These are phyloP conservation scores for Termitomyces sp. DNA, from an alignment of 768 basidiomycete species.

Conservation along the genomic window DNA sequence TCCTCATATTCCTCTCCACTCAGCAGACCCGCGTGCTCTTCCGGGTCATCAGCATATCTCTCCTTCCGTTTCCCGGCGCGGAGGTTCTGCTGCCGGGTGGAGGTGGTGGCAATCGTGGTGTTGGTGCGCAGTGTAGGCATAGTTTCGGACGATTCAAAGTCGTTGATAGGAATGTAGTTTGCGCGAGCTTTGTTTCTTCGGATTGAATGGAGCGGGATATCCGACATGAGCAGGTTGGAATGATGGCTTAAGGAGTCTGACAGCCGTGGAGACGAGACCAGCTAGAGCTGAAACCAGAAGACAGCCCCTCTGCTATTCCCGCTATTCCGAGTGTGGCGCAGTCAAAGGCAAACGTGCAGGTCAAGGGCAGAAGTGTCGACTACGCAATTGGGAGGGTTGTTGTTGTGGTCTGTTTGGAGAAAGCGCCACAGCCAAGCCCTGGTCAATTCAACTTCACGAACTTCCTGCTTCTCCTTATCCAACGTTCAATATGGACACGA, in stretches of 20 bases:
- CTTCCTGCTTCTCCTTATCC: background rate
- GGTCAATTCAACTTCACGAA: background rate
- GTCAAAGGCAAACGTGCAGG: background rate
- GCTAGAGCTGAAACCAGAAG: background rate
- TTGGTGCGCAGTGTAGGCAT: conserved; percentile 21
- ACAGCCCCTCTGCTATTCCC: background rate
- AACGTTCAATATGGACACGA: conserved; percentile 28
- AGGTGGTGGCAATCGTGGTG: conserved; percentile 20
- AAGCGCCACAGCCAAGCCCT: background rate
- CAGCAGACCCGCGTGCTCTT: conserved; percentile 53
- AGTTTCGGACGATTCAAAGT: conserved; percentile 19
- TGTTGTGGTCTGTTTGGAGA: conserved; percentile 6
- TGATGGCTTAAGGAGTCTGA: background rate
- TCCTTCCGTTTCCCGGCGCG: conserved; percentile 41
- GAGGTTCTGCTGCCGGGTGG: conserved; percentile 18
- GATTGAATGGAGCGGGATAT: conserved; percentile 65
- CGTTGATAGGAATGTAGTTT: conserved; percentile 40
- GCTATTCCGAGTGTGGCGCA: background rate
- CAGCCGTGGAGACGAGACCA: background rate
- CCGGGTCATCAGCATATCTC: conserved; percentile 56
- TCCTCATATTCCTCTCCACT: conserved; percentile 32
- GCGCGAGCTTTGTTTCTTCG: conserved; percentile 44
- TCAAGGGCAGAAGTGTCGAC: background rate
- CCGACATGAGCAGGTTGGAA: conserved; percentile 40
- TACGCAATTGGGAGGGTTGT: background rate